phyloP scores from a whole-genome alignment of 768 basidiomycete genomes.

The Tricholoma furcatifolium region DNA sequence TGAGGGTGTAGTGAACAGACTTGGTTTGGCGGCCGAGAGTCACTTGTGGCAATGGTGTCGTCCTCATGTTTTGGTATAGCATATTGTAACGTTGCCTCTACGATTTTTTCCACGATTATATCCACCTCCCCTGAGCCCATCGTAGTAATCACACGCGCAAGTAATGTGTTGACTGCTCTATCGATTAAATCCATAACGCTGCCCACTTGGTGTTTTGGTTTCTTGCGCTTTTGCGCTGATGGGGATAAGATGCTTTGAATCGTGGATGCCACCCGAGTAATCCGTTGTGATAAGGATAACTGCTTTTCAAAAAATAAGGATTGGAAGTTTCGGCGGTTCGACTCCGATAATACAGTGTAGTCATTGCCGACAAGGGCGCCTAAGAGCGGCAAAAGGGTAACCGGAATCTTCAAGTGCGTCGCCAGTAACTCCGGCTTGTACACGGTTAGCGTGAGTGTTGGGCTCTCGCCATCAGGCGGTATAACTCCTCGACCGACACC shows the following conservation, averaged over 20 bases:
- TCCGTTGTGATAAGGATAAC: slow-evolving; percentile 58
- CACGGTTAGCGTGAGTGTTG: slow-evolving; percentile 52
- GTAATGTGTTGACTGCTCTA: slow-evolving; percentile 57
- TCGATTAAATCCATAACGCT: slow-evolving; percentile 81
- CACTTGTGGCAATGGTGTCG: slow-evolving; percentile 24
- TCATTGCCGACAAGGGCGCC: slow-evolving; percentile 83
- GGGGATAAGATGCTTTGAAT: slow-evolving; percentile 55
- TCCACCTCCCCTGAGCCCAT: slow-evolving; percentile 66
- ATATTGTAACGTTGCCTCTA: slow-evolving; percentile 75
- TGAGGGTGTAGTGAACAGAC: slow-evolving; percentile 63
- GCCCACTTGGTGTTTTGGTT: slow-evolving; percentile 53
- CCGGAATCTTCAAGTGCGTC: slow-evolving; percentile 61
- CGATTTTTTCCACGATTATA: slow-evolving; percentile 62
- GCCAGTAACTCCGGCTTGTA: slow-evolving; percentile 67
- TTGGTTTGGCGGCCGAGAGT: slow-evolving; percentile 50
- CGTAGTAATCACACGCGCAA: slow-evolving; percentile 45
- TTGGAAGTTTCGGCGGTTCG: slow-evolving; percentile 50
- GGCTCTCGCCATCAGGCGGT: slow-evolving; percentile 48
- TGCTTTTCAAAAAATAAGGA: slow-evolving; percentile 66
- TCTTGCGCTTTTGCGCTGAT: slow-evolving; percentile 43
- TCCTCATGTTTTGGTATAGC: slow-evolving; percentile 63
- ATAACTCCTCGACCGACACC: slow-evolving; percentile 41
- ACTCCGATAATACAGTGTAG: slow-evolving; percentile 55
- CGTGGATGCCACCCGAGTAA: slow-evolving; percentile 60
- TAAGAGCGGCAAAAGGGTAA: slow-evolving; percentile 71